Conservation (phyloP, 129 eudicot genomes). For the Artemisia annua region DNA sequence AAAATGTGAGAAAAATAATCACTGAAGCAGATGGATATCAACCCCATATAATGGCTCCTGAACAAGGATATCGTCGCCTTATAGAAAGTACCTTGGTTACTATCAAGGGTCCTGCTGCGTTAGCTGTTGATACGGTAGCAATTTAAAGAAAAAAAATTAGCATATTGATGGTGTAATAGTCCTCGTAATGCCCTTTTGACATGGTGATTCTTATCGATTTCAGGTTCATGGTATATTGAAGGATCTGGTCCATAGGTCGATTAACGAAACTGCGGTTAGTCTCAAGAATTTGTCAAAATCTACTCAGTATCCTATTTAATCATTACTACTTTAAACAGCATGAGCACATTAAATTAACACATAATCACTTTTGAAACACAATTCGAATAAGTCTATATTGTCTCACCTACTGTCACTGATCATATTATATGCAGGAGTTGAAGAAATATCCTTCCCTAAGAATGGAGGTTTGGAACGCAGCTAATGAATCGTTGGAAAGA, state of each 20-base stretch:
- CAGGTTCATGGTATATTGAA: slow-evolving; percentile 10
- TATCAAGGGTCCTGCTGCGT: slow-evolving; percentile 12
- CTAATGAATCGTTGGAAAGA: neutral
- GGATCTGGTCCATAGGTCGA: slow-evolving; percentile 4
- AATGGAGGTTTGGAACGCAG: slow-evolving; percentile 4
- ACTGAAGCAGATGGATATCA: slow-evolving; percentile 93
- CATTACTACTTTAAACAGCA: no score
- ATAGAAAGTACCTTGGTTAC: slow-evolving; percentile 25
- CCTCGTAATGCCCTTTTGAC: neutral
- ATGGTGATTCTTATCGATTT: neutral
- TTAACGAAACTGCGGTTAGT: slow-evolving; percentile 7
- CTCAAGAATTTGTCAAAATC: no score
- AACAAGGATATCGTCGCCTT: slow-evolving; percentile 74
- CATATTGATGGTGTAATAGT: neutral
- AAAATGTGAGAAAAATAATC: slow-evolving; percentile 66
- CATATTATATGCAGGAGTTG: neutral
- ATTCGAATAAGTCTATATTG: neutral
- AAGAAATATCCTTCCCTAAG: slow-evolving; percentile 3
- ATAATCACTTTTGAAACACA: no score
- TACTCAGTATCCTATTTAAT: no score
- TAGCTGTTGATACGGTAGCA: slow-evolving; percentile 4
- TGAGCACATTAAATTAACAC: no score
- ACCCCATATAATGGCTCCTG: slow-evolving; percentile 82
- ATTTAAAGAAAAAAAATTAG: neutral
- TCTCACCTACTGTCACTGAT: neutral